Percentiles rank a stretch among this genome's conserved stretches.
These are phyloP conservation scores for Epichloe baconii DNA, from an alignment of 2,329 filamentous ascomycete genomes.

Conservation along the genomic window DNA sequence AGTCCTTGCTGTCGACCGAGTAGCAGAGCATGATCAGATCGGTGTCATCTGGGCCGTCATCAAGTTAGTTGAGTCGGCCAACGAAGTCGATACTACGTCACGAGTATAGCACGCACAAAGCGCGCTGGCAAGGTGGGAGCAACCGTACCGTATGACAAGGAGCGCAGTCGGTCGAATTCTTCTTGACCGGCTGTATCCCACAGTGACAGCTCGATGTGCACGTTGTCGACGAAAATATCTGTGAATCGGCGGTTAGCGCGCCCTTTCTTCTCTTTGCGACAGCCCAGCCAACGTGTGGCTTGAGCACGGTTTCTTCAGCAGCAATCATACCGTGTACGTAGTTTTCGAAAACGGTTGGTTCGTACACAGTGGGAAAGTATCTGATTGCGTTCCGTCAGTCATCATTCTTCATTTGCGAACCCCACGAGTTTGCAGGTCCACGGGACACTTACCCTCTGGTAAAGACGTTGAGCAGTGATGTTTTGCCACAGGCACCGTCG, in stretches of 20 bases:
- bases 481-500: slow-evolving; percentile 95
- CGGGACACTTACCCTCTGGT: slow-evolving; percentile 65
- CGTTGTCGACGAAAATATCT: slow-evolving; percentile 98
- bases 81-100: no score
- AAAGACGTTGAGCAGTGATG: slow-evolving; percentile 93
- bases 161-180: slow-evolving; percentile 93
- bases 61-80: slow-evolving; percentile 5
- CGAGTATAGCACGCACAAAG: not conserved
- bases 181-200: slow-evolving; percentile 99
- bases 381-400: slow-evolving; percentile 28
- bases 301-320: not conserved
- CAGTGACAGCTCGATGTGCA: slow-evolving; percentile 91
- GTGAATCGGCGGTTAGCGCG: slow-evolving; percentile 2
- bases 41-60: slow-evolving; percentile 51
- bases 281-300: not conserved
- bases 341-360: slow-evolving; percentile 97
- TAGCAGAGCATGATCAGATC: slow-evolving; percentile 99
- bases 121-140: not conserved
- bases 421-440: not conserved
- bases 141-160: slow-evolving; percentile 69
- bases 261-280: not conserved
- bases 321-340: slow-evolving; percentile 75
- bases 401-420: not conserved
- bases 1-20: slow-evolving; percentile 90
- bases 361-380: slow-evolving; percentile 96